Evolutionary conservation across 2,329 filamentous ascomycete species (phyloP).

Genomic region (Xylariomycetidae sp.): DNA sequence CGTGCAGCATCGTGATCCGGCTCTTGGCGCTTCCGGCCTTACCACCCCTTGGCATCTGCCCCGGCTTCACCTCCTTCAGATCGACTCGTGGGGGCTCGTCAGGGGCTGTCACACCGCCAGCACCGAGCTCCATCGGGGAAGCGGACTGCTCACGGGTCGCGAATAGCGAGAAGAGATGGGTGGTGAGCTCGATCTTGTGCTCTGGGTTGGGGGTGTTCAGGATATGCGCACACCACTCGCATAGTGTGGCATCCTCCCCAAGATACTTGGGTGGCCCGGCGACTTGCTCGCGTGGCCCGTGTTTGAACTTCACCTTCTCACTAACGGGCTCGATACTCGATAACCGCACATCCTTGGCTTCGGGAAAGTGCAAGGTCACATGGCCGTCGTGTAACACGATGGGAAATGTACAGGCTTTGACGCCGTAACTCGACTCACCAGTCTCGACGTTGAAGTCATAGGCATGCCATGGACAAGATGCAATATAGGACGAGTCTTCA

Average conservation of each 20-base stretch:
- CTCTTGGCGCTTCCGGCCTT: conserved; percentile 37
- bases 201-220: conserved; percentile 38
- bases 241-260: conserved; percentile 34
- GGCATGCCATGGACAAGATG: conserved; percentile 41
- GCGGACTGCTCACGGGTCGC: conserved; percentile 30
- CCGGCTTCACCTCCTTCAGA: conserved; percentile 31
- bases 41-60: conserved; percentile 33
- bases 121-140: conserved; percentile 35
- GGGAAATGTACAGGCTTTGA: conserved; percentile 40
- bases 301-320: conserved; percentile 39
- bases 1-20: conserved; percentile 39
- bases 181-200: conserved; percentile 40
- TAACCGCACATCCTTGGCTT: conserved; percentile 19
- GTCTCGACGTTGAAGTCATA: conserved; percentile 45
- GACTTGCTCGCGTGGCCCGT: conserved; percentile 19
- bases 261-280: conserved; percentile 24
- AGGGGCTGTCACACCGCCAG: conserved; percentile 29
- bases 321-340: conserved; percentile 35
- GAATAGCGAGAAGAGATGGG: conserved; percentile 36
- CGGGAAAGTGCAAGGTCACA: conserved; percentile 28
- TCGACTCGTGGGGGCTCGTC: conserved; percentile 35
- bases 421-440: conserved; percentile 39
- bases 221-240: conserved; percentile 41
- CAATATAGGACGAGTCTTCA: conserved; percentile 40
- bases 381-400: conserved; percentile 29